A percentile compares a stretch with the other conserved stretches of the same genome.
These are phyloP conservation scores for Trichosporon ovoides DNA, from an alignment of 1,284 basidiomycete genomes.

Conservation along the genomic window DNA sequence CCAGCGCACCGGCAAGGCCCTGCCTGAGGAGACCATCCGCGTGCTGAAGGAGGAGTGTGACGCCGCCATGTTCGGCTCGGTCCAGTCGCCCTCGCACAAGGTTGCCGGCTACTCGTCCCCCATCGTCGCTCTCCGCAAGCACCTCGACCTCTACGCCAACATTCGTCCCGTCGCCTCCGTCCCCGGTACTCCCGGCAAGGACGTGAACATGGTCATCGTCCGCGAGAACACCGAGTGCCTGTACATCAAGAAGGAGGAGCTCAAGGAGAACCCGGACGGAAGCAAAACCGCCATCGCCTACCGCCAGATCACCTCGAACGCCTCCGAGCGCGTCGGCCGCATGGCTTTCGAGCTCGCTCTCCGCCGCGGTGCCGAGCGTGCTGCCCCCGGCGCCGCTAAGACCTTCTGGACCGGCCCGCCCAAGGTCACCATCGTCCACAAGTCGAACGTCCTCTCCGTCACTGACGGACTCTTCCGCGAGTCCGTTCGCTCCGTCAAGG, in stretches of 20 bases:
- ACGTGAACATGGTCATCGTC: constrained; percentile 89
- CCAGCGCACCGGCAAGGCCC: constrained; percentile 73
- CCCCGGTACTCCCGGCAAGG: constrained; percentile 48
- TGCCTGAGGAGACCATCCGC: constrained; percentile 83
- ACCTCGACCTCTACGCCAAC: constrained; percentile 92
- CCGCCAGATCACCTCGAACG: constrained; percentile 87
- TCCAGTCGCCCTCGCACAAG: constrained; percentile 88
- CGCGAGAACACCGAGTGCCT: constrained; percentile 98
- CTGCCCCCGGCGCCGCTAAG: constrained; percentile 27
- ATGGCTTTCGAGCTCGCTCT: constrained; percentile 94
- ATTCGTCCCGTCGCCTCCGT: constrained; percentile 85
- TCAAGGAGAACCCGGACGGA: constrained; percentile 53
- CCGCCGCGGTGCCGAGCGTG: constrained; percentile 52
- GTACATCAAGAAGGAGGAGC: constrained; percentile 92
- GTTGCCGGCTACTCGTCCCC: constrained; percentile 94
- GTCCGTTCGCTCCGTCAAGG: constrained; percentile 67
- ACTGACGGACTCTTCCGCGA: constrained; percentile 97
- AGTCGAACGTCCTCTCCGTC: constrained; percentile 90
- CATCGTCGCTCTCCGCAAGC: constrained; percentile 92
- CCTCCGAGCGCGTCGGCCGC: constrained; percentile 82
- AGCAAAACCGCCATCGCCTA: constrained; percentile 89
- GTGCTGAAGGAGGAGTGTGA: constrained; percentile 79
- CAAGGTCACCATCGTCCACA: constrained; percentile 85
- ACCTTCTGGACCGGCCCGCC: constrained; percentile 50
- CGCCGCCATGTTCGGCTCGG: constrained; percentile 93